phyloP scores from a whole-genome alignment of 306 rosid species.

The Quercus ilex region DNA sequence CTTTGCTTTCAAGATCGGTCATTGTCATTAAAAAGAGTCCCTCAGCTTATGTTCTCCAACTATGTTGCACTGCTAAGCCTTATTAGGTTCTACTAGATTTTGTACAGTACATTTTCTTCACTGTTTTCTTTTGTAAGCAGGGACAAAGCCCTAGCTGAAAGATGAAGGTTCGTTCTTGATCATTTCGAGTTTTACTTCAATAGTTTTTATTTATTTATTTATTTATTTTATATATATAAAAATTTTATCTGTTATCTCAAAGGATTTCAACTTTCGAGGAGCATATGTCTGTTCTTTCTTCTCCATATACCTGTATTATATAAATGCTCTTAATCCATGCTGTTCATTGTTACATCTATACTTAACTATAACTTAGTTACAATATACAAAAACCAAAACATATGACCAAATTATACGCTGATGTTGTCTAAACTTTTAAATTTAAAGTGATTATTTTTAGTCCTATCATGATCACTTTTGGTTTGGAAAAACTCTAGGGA shows the following conservation, averaged over 20 bases:
- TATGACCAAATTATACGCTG: too few species aligned
- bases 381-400: neutral
- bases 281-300: neutral
- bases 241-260: neutral
- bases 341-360: neutral
- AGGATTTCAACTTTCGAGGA: neutral
- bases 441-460: too few species aligned
- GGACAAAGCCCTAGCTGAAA: slow-evolving; percentile 15
- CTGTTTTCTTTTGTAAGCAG: slow-evolving; percentile 7
- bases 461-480: too few species aligned
- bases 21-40: slow-evolving; percentile 1
- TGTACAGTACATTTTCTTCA: neutral
- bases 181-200: neutral
- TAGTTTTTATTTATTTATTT: too few species aligned
- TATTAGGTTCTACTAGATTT: slow-evolving; percentile 15
- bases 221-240: neutral
- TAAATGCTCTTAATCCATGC: neutral
- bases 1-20: slow-evolving; percentile 14
- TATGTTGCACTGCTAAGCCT: slow-evolving; percentile 1
- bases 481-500: too few species aligned
- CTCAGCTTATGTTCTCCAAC: slow-evolving; percentile 21
- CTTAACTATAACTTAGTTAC: neutral
- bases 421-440: too few species aligned
- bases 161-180: slow-evolving; percentile 58
- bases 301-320: neutral